Conservation (phyloP, 78 protist species). For the Polysphondylium violaceum region DNA sequence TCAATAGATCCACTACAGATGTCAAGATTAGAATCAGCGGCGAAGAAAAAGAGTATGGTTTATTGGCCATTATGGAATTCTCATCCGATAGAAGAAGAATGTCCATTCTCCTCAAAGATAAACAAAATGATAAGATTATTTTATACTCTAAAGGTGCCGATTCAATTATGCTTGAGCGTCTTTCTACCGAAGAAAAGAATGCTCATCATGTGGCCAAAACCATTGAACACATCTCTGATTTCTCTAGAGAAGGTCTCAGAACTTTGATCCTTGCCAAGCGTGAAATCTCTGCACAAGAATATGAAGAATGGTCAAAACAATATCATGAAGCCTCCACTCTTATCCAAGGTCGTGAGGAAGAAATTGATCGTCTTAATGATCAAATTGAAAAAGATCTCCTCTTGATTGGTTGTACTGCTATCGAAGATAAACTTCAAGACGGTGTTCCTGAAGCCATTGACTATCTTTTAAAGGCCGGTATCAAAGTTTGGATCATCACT, state of each 20-base stretch:
- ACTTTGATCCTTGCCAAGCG: constrained; percentile 86
- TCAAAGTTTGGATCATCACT: constrained; percentile 90
- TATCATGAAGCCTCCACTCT: constrained; percentile 37
- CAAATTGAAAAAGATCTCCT: constrained; percentile 78
- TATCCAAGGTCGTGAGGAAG: constrained; percentile 22
- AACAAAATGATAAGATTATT: background rate
- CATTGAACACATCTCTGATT: constrained; percentile 35
- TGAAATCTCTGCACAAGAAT: constrained; percentile 67
- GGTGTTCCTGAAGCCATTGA: constrained; percentile 90
- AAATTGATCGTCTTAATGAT: constrained; percentile 19
- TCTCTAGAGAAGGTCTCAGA: constrained; percentile 87
- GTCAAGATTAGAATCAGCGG: constrained; percentile 47
- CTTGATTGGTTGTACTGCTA: constrained; percentile 90
- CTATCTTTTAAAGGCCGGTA: constrained; percentile 38
- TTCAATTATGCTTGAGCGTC: constrained; percentile 24
- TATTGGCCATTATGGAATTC: constrained; percentile 78
- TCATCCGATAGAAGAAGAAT: constrained; percentile 70
- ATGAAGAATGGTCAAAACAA: constrained; percentile 17
- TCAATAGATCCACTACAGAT: constrained; percentile 1
- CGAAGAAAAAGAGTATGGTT: background rate
- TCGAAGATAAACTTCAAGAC: constrained; percentile 92
- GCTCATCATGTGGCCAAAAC: background rate
- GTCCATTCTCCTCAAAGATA: constrained; percentile 58
- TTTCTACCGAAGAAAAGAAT: background rate
- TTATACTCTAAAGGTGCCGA: constrained; percentile 82